Percentiles rank a stretch among this genome's conserved stretches.
Conservation (phyloP, 139 green algal species). For the Volvox africanus region DNA sequence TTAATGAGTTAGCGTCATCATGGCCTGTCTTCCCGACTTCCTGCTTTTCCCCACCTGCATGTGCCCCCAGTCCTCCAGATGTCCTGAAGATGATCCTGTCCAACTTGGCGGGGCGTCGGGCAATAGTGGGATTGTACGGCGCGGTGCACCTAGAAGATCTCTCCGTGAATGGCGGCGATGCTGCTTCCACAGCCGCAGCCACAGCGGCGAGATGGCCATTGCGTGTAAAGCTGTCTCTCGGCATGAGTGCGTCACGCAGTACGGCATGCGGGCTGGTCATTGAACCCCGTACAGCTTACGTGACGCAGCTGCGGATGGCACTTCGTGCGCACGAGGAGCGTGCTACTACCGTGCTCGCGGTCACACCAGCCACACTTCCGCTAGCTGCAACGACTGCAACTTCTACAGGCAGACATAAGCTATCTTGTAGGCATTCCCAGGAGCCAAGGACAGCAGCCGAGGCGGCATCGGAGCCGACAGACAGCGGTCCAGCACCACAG, state of each 20-base stretch:
- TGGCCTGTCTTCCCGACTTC: not conserved
- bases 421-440: not conserved
- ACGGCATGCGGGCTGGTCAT: not conserved
- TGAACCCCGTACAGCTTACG: not conserved
- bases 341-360: not conserved
- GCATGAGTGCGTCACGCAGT: not conserved
- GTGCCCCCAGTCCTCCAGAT: not conserved
- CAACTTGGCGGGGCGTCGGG: not conserved
- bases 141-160: not conserved
- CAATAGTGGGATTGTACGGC: conserved; percentile 12
- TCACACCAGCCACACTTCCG: not conserved
- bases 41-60: not conserved
- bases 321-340: not conserved
- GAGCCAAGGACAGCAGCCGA: not conserved
- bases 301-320: not conserved
- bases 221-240: not conserved
- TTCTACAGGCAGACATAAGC: not conserved
- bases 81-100: not conserved
- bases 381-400: not conserved
- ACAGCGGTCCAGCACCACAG: not conserved
- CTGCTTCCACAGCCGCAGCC: not conserved
- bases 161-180: not conserved
- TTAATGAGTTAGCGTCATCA: too few relatives aligned
- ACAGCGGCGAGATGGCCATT: not conserved
- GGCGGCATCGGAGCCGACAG: not conserved